A percentile compares a stretch with the other conserved stretches of the same genome.
These are phyloP conservation scores for Arxiozyma telluris DNA, from an alignment of 1,139 yeast species.

Conservation along the genomic window DNA sequence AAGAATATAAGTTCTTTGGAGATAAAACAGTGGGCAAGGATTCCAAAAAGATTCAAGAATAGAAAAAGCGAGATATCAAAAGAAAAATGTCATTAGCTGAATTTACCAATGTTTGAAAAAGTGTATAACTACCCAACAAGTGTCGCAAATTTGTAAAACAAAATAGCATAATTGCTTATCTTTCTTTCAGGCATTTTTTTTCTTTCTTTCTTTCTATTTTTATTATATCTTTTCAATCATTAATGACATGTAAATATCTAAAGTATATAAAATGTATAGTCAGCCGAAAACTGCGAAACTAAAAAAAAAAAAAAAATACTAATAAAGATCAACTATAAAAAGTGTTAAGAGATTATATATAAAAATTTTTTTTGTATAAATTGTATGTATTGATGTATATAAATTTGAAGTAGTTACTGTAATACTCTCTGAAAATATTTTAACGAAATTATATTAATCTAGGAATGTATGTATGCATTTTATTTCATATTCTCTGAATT, in stretches of 20 bases:
- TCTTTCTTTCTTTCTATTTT: no score
- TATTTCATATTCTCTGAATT: background rate
- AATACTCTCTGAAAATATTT: no score
- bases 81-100: slow-evolving; percentile 28
- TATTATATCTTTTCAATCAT: no score
- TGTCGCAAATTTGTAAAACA: background rate
- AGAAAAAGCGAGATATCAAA: slow-evolving; percentile 36
- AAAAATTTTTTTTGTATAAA: no score
- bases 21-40: slow-evolving; percentile 38
- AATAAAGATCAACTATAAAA: background rate
- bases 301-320: no score
- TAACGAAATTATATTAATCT: background rate
- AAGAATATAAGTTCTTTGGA: slow-evolving; percentile 79
- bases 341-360: background rate
- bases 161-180: background rate
- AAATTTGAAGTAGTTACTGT: no score
- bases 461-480: background rate
- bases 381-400: background rate
- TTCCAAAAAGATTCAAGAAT: slow-evolving; percentile 38
- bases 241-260: background rate
- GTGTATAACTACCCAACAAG: no score
- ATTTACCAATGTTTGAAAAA: background rate
- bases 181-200: no score
- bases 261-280: background rate
- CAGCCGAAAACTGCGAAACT: background rate